Conservation (phyloP, 1,284 basidiomycete species). For the Cutaneotrichosporon arboriforme region DNA sequence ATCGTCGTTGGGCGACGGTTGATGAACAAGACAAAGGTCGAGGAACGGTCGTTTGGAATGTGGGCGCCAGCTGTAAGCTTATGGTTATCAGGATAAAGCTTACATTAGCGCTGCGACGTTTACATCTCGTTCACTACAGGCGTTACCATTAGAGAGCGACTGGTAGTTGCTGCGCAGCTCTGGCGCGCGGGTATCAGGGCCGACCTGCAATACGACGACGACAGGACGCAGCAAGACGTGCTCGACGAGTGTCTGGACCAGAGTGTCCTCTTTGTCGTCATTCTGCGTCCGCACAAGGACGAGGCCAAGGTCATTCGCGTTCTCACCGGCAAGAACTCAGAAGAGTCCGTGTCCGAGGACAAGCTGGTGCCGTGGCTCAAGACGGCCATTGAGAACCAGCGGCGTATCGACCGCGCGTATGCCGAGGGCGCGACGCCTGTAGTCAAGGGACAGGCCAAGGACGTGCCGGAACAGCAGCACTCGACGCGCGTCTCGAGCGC, state of each 20-base stretch:
- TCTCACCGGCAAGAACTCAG: constrained; percentile 19
- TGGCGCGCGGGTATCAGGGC: constrained; percentile 54
- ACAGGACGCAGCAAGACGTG: constrained; percentile 39
- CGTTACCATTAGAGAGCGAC: constrained; percentile 49
- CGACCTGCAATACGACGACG: constrained; percentile 54
- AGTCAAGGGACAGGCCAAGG: constrained; percentile 6
- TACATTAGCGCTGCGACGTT: constrained; percentile 52
- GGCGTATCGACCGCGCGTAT: constrained; percentile 42
- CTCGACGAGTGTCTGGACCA: constrained; percentile 45
- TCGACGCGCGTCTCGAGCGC: constrained; percentile 19
- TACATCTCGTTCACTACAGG: constrained; percentile 52
- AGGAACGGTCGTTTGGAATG: constrained; percentile 50
- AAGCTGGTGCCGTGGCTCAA: constrained; percentile 40
- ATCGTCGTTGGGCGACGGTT: constrained; percentile 44
- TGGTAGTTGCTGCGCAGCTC: constrained; percentile 52
- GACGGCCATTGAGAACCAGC: constrained; percentile 41
- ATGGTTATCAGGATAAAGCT: not conserved
- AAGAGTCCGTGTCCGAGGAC: constrained; percentile 22
- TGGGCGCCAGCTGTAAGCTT: constrained; percentile 38
- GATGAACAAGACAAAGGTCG: constrained; percentile 47
- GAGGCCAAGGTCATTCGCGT: constrained; percentile 38
- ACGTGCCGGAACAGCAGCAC: not conserved
- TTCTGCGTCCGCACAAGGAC: constrained; percentile 39
- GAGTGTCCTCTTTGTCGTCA: constrained; percentile 47
- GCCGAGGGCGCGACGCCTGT: constrained; percentile 34